phyloP scores from a whole-genome alignment of 768 basidiomycete species.

The Lactifluus pinguis region DNA sequence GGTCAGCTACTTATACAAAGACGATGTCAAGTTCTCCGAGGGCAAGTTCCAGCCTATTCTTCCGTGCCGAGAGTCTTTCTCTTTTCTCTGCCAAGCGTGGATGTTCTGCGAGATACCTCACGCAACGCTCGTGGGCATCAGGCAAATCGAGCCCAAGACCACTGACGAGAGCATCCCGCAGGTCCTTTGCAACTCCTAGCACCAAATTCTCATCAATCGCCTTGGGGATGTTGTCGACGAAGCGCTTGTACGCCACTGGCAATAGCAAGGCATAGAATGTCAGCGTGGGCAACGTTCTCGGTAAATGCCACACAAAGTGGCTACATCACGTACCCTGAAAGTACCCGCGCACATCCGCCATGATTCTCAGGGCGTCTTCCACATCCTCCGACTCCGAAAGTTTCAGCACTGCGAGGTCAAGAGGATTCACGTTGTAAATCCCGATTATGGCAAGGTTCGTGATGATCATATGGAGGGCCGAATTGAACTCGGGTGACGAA shows the following conservation, averaged over 20 bases:
- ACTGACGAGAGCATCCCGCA: conserved; percentile 37
- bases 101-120: conserved; percentile 44
- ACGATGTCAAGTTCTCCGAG: conserved; percentile 31
- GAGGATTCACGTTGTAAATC: conserved; percentile 29
- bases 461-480: background rate
- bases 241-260: conserved; percentile 41
- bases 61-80: conserved; percentile 41
- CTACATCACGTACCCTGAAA: conserved; percentile 49
- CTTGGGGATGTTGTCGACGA: conserved; percentile 35
- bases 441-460: conserved; percentile 29
- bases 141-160: conserved; percentile 45
- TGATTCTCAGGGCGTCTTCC: conserved; percentile 52
- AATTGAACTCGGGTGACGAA: background rate
- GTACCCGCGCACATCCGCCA: conserved; percentile 66
- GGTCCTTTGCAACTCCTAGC: conserved; percentile 38
- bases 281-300: background rate
- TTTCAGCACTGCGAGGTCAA: conserved; percentile 42
- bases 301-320: background rate
- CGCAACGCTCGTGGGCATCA: conserved; percentile 39
- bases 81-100: conserved; percentile 35
- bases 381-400: conserved; percentile 42
- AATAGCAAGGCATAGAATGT: background rate
- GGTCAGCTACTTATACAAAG: background rate
- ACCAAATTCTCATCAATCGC: conserved; percentile 44
- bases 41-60: conserved; percentile 41